Conservation (phyloP, 805 yeast species). For the Saturnispora sekii region DNA sequence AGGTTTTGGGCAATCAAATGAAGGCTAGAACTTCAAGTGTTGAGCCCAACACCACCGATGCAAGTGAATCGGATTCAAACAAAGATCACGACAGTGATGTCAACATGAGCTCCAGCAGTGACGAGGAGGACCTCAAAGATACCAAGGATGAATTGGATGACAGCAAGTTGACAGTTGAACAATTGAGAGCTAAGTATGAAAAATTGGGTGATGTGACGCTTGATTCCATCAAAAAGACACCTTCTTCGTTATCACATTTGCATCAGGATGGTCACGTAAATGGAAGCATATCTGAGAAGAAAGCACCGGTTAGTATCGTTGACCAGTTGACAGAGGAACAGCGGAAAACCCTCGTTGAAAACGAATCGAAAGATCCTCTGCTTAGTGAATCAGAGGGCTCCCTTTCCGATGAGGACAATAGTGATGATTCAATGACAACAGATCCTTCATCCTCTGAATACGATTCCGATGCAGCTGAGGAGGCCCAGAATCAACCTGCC, state of each 20-base stretch:
- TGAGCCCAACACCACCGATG: constrained; percentile 8
- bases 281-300: constrained; percentile 1
- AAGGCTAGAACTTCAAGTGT: constrained; percentile 29
- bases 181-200: constrained; percentile 48
- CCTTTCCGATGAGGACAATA: constrained; percentile 6
- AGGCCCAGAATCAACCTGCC: constrained; percentile 8
- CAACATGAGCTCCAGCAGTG: constrained; percentile 16
- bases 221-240: constrained; percentile 1
- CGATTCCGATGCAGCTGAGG: constrained; percentile 13
- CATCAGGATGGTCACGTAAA: constrained; percentile 20
- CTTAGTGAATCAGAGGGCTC: constrained; percentile 11
- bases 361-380: constrained; percentile 16
- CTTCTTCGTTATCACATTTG: constrained; percentile 23
- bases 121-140: constrained; percentile 19
- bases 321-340: constrained; percentile 23
- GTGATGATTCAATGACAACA: constrained; percentile 15
- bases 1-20: constrained; percentile 76
- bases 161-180: constrained; percentile 43
- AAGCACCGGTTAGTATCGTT: constrained; percentile 14
- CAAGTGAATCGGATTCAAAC: constrained; percentile 6
- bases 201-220: constrained; percentile 24
- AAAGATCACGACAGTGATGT: constrained; percentile 18
- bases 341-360: constrained; percentile 13
- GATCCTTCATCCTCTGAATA: constrained; percentile 11
- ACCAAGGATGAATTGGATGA: constrained; percentile 29